These are phyloP conservation scores for Aureobasidium sp. DNA, from an alignment of 2,329 filamentous ascomycete genomes.

Conservation along the genomic window DNA sequence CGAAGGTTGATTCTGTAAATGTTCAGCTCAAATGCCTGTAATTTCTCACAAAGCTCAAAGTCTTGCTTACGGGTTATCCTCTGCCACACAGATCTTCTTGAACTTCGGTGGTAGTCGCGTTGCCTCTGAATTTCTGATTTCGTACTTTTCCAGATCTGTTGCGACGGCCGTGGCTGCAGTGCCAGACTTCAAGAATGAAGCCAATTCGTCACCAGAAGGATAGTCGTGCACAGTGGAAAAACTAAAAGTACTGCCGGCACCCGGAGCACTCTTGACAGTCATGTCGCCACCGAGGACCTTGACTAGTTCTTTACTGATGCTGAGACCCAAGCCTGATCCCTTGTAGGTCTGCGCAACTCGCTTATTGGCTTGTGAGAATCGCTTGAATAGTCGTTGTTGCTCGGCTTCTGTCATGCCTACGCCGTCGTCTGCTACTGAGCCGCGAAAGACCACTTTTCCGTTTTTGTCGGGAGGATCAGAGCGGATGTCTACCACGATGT, in stretches of 20 bases:
- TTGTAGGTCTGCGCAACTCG: slow-evolving; percentile 17
- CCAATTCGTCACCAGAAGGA: slow-evolving; percentile 8
- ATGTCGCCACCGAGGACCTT: slow-evolving; percentile 14
- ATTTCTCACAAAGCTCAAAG: no score
- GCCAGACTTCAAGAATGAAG: not conserved
- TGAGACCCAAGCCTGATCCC: slow-evolving; percentile 15
- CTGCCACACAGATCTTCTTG: slow-evolving; percentile 14
- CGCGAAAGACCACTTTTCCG: slow-evolving; percentile 1
- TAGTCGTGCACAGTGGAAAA: slow-evolving; percentile 13
- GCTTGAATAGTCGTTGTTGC: slow-evolving; percentile 14
- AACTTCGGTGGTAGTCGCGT: not conserved
- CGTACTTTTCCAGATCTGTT: slow-evolving; percentile 1
- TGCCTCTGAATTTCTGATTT: not conserved
- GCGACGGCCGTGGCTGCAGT: not conserved
- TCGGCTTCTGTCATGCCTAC: slow-evolving; percentile 17
- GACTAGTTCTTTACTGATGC: slow-evolving; percentile 17
- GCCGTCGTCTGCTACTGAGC: slow-evolving; percentile 15
- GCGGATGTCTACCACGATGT: slow-evolving; percentile 7
- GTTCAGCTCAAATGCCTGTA: not conserved
- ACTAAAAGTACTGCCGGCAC: slow-evolving; percentile 16
- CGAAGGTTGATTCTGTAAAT: slow-evolving; percentile 14
- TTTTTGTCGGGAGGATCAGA: not conserved
- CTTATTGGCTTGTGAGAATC: slow-evolving; percentile 18
- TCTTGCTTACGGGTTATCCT: slow-evolving; percentile 15
- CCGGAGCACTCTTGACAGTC: slow-evolving; percentile 16